Conservation (phyloP, 2,329 filamentous ascomycete genomes). For the Coccinonectria pachysandricola region DNA sequence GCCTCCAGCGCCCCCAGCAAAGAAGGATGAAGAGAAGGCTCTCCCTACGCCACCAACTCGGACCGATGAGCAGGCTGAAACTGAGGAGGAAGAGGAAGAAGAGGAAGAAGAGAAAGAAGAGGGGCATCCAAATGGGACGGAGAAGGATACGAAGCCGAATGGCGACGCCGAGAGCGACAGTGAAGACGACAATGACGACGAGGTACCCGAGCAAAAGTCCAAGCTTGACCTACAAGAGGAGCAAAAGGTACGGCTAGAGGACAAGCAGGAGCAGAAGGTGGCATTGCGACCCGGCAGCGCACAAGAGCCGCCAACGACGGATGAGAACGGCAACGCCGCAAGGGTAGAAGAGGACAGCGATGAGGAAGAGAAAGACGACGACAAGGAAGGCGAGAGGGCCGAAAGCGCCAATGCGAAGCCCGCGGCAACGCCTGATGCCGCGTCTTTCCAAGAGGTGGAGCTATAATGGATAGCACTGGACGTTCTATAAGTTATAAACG, state of each 20-base stretch:
- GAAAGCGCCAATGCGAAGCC: conserved; percentile 29
- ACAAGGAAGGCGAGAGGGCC: conserved; percentile 24
- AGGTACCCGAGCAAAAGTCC: conserved; percentile 27
- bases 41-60: conserved; percentile 18
- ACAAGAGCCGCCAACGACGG: not conserved
- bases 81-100: conserved; percentile 19
- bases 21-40: conserved; percentile 26
- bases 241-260: conserved; percentile 47
- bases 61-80: conserved; percentile 12
- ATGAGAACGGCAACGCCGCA: conserved; percentile 18
- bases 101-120: conserved; percentile 22
- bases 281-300: conserved; percentile 32
- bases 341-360: conserved; percentile 22
- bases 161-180: conserved; percentile 12
- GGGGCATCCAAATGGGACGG: conserved; percentile 19
- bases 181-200: conserved; percentile 16
- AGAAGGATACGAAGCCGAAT: conserved; percentile 12
- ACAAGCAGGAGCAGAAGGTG: conserved; percentile 44
- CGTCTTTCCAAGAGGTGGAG: conserved; percentile 55
- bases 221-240: conserved; percentile 31
- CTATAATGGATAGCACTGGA: too few relatives aligned
- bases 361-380: conserved; percentile 23
- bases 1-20: conserved; percentile 19
- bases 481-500: too few relatives aligned
- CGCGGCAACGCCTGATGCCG: conserved; percentile 41